phyloP scores from a whole-genome alignment of 164 flowering plant species.

The Tinospora cordifolia region DNA sequence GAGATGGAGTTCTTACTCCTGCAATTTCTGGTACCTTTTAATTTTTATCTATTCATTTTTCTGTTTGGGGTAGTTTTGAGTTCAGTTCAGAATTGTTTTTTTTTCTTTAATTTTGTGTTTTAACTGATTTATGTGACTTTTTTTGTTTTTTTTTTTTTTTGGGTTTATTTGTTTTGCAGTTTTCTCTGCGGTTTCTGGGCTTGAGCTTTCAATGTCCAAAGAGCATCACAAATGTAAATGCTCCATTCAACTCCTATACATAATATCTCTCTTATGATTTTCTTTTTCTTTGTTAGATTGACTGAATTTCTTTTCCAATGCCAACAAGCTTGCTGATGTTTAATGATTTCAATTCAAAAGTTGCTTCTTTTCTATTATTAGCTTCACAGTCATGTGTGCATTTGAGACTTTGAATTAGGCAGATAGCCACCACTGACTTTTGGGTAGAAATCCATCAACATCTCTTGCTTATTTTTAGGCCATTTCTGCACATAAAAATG shows the following conservation, averaged over 20 bases:
- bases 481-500: neutral
- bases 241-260: neutral
- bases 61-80: neutral
- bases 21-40: slow-evolving; percentile 66
- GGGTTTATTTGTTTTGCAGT: slow-evolving; percentile 41
- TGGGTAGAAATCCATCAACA: neutral
- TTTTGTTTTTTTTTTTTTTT: no score
- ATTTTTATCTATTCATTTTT: slow-evolving; percentile 3
- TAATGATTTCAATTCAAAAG: neutral
- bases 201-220: slow-evolving; percentile 68
- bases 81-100: neutral
- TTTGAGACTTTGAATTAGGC: neutral
- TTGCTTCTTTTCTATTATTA: neutral
- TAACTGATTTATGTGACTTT: neutral
- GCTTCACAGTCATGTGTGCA: neutral
- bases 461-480: neutral
- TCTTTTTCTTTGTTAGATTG: neutral
- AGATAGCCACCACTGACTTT: neutral
- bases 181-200: slow-evolving; percentile 89
- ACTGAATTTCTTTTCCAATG: neutral
- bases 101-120: no score
- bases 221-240: slow-evolving; percentile 83
- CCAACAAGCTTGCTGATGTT: neutral
- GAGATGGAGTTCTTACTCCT: slow-evolving; percentile 92
- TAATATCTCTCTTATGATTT: neutral